These are phyloP conservation scores for Raffaelea deltoideospora DNA, from an alignment of 2,329 filamentous ascomycete species.

Conservation along the genomic window DNA sequence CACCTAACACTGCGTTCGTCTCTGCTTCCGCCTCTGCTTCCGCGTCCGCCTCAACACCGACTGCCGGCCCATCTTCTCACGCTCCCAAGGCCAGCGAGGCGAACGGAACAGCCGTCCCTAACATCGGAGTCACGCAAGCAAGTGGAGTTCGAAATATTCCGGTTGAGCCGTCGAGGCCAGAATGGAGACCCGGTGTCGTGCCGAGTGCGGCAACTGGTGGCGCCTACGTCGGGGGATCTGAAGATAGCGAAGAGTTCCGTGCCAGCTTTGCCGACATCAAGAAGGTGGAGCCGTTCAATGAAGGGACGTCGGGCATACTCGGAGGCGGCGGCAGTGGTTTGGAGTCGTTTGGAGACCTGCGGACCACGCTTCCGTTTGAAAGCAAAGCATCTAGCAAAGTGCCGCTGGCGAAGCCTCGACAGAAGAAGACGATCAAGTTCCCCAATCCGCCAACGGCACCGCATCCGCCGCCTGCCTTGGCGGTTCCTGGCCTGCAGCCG, in stretches of 20 bases:
- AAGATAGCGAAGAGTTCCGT: conserved; percentile 40
- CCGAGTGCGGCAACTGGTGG: conserved; percentile 41
- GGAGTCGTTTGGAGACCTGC: conserved; percentile 38
- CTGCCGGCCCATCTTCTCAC: no score
- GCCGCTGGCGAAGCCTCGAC: conserved; percentile 5
- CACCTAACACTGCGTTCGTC: no score
- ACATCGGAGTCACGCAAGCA: conserved; percentile 8
- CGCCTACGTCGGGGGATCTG: conserved; percentile 30
- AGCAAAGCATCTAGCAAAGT: conserved; percentile 23
- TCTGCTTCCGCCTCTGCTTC: no score
- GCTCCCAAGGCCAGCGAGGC: no score
- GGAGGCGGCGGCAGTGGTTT: conserved; percentile 22
- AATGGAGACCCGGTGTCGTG: conserved; percentile 43
- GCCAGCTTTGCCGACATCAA: conserved; percentile 37
- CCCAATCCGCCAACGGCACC: conserved; percentile 35
- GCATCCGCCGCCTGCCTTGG: conserved; percentile 26
- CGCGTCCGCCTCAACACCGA: no score
- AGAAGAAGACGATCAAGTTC: conserved; percentile 25
- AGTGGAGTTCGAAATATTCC: conserved; percentile 34
- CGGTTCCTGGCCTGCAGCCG: conserved; percentile 27
- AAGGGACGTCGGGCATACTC: conserved; percentile 16
- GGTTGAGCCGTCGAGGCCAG: conserved; percentile 42
- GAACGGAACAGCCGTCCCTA: no score
- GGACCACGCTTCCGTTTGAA: conserved; percentile 40
- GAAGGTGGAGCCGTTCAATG: conserved; percentile 39